Conservation (phyloP, 352 stramenopile genomes). For the Pythium angustatum region DNA sequence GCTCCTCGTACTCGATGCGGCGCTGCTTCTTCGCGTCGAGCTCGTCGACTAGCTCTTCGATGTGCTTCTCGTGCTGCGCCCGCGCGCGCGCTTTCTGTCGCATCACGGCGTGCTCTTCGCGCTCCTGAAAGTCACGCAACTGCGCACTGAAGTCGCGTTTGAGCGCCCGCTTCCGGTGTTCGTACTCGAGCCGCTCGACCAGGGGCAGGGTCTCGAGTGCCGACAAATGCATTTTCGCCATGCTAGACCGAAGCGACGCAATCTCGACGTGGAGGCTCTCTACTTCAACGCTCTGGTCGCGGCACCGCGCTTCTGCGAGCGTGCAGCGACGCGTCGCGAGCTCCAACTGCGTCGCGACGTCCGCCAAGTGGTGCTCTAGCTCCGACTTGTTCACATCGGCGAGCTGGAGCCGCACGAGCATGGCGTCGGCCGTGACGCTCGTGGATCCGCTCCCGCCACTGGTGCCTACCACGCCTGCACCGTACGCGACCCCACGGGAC, state of each 20-base stretch:
- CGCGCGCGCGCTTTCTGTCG: constrained; percentile 66
- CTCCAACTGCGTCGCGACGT: constrained; percentile 39
- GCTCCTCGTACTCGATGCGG: constrained; percentile 66
- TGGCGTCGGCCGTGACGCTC: constrained; percentile 34
- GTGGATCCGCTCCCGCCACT: background rate
- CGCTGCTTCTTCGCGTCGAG: constrained; percentile 57
- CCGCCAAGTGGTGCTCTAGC: constrained; percentile 40
- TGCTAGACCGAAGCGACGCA: constrained; percentile 30
- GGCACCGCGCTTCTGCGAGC: constrained; percentile 20
- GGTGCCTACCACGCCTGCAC: too few species aligned
- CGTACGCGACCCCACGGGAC: background rate
- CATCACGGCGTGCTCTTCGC: constrained; percentile 66
- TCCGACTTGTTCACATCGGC: constrained; percentile 44
- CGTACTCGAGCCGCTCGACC: constrained; percentile 44
- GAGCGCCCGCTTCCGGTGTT: constrained; percentile 72
- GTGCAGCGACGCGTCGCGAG: constrained; percentile 33
- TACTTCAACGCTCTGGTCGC: constrained; percentile 23
- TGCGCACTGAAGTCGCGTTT: constrained; percentile 62
- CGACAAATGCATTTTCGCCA: constrained; percentile 36
- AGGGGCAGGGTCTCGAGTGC: constrained; percentile 33
- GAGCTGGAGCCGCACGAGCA: constrained; percentile 60
- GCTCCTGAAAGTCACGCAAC: constrained; percentile 66
- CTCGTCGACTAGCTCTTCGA: constrained; percentile 64
- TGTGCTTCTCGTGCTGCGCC: constrained; percentile 57
- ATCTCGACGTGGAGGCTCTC: constrained; percentile 36